Evolutionary conservation across 495 filamentous ascomycete species (phyloP), one percentile per base, ranked within the genome.

Genomic region (Cercophora sp.): DNA sequence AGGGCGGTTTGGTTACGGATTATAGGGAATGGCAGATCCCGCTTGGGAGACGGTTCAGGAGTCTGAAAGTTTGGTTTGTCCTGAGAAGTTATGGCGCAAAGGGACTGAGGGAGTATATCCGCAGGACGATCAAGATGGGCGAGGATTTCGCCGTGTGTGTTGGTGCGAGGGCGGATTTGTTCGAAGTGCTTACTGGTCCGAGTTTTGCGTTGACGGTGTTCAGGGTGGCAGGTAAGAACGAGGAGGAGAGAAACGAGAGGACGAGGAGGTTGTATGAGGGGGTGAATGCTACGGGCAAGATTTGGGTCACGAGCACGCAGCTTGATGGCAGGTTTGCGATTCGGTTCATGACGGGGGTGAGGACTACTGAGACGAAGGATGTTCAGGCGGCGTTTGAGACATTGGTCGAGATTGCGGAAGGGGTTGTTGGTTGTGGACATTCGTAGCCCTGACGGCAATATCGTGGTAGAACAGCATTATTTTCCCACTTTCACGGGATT

Each of bases 21-120:
- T 97, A 98, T 70, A 83, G 93, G 20, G 94, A 98, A 77, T 98
- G 93, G 93, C 91, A 94, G 69, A 96, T 98, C 63, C 93, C 93
- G 9, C 60, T 98, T 0, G 93, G 93, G 10, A 79, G 93, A 5
- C 81, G 93, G n/a, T 97, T 98, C 76, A 77, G 93, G 10, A 80
- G 85, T 1, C 70, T 98, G 43, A 98, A 98, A 76, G 87, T 96
- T 61, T 98, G 93, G 93, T 96, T 96, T 64, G 93, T 98, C 11
- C 74, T 98, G 61, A 79, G 93, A 34, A 85, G 79, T 25, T 96
- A 95, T 62, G 93, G 93, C 0, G 72, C 91, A 47, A 78, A 78
- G 43, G 91, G 93, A 2, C 69, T 98, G 66, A 85, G 85, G 60
- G 75, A 71, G 27, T 83, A 91, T 60, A 80, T 97, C 35, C 74